Percentiles rank a stretch among this genome's conserved stretches.
phyloP scores from a whole-genome alignment of 1,284 basidiomycete genomes.

The Sanghuangporus sanghuang region DNA sequence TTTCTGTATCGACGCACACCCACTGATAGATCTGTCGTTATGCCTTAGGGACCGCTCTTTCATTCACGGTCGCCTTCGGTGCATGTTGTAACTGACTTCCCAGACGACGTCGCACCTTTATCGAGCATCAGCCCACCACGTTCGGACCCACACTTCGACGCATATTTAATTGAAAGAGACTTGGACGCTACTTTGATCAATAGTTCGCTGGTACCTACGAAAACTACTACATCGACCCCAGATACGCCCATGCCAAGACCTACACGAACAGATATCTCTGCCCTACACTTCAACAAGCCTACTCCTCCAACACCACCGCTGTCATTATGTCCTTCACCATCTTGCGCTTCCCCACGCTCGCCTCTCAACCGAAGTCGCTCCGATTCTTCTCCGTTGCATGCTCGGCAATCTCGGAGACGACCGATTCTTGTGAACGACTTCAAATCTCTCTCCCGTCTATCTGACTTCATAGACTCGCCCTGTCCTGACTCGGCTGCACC shows the following conservation, averaged over 20 bases:
- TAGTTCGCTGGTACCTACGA: neutral
- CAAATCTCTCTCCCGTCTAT: conserved; percentile 33
- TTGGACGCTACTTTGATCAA: neutral
- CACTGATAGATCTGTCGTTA: neutral
- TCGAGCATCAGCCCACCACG: conserved; percentile 6
- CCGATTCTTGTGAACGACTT: conserved; percentile 39
- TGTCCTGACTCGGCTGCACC: conserved; percentile 16
- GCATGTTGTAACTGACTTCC: conserved; percentile 10
- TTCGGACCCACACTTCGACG: conserved; percentile 5
- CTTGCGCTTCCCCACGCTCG: conserved; percentile 6
- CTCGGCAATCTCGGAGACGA: conserved; percentile 25
- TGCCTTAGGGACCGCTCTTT: neutral
- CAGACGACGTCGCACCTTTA: conserved; percentile 13
- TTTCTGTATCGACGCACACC: neutral
- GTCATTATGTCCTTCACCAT: neutral
- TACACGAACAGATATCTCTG: conserved; percentile 25
- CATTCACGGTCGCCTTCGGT: conserved; percentile 8
- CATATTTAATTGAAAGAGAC: conserved; percentile 9
- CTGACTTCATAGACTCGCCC: conserved; percentile 36
- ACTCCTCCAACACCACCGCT: conserved; percentile 24
- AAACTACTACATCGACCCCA: conserved; percentile 35
- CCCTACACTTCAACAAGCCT: conserved; percentile 27
- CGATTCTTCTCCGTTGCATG: conserved; percentile 20
- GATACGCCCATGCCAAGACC: conserved; percentile 38
- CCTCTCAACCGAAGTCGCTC: conserved; percentile 22